Evolutionary conservation across 371 early-diverging fungal species (phyloP).

Genomic region (Zychaea mexicana): DNA sequence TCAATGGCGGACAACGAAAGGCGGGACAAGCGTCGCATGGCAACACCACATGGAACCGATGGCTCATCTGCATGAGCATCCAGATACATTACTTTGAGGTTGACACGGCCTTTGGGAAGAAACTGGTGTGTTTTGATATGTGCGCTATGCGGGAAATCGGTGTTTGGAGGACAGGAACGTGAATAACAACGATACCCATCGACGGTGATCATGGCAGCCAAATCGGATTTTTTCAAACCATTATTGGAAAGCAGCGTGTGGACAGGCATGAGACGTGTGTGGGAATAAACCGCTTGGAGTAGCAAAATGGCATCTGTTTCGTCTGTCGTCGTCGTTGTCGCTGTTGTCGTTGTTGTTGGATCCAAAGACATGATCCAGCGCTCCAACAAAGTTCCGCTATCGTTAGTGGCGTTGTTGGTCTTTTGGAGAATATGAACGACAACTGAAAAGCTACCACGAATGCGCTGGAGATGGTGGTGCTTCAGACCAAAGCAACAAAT

Average conservation of each 20-base stretch:
- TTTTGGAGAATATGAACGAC: conserved; percentile 4
- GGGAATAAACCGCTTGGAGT: conserved; percentile 64
- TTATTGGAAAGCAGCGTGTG: conserved; percentile 40
- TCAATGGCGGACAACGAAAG: conserved; percentile 34
- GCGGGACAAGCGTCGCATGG: conserved; percentile 9
- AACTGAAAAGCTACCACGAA: conserved; percentile 14
- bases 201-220: conserved; percentile 21
- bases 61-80: conserved; percentile 13
- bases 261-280: conserved; percentile 62
- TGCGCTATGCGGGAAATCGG: conserved; percentile 45
- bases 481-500: conserved; percentile 4
- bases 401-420: neutral
- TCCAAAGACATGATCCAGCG: conserved; percentile 22
- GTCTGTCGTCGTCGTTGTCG: conserved; percentile 13
- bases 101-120: conserved; percentile 27
- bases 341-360: neutral
- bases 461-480: conserved; percentile 11
- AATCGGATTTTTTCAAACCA: conserved; percentile 20
- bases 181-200: conserved; percentile 17
- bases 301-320: conserved; percentile 59
- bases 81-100: conserved; percentile 44
- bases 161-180: conserved; percentile 15
- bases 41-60: neutral
- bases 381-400: conserved; percentile 14
- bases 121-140: conserved; percentile 46